A percentile compares a stretch with the other conserved stretches of the same genome.
These are phyloP conservation scores for Aspergillus costaricaensis DNA, from an alignment of 2,329 filamentous ascomycete genomes.

Conservation along the genomic window DNA sequence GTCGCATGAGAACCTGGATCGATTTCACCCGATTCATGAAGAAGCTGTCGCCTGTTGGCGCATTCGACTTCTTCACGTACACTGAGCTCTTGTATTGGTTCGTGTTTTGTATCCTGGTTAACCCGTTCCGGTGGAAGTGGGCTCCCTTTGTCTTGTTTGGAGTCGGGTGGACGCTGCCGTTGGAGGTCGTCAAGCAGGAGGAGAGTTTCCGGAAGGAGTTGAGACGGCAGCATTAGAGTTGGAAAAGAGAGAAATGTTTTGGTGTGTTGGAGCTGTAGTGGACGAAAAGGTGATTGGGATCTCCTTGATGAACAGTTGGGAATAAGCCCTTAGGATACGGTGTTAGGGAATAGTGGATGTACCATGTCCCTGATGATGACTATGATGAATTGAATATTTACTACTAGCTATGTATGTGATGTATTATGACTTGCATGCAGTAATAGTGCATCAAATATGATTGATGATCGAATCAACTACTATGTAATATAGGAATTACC, in stretches of 20 bases:
- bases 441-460: too few species aligned
- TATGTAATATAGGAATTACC: too few species aligned
- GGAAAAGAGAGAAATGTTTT: rapidly evolving
- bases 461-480: too few species aligned
- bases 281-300: too few species aligned
- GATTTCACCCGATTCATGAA: constrained; percentile 78
- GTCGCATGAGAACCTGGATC: constrained; percentile 84
- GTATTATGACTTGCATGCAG: too few species aligned
- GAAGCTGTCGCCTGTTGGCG: constrained; percentile 66
- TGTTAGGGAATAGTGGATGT: too few species aligned
- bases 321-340: too few species aligned
- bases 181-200: constrained; percentile 67
- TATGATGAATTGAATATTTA: too few species aligned
- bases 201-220: constrained; percentile 43
- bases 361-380: too few species aligned
- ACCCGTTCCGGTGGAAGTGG: constrained; percentile 92
- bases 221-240: constrained; percentile 26
- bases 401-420: too few species aligned
- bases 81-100: constrained; percentile 86
- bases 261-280: too few species aligned
- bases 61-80: constrained; percentile 90
- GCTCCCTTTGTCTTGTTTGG: constrained; percentile 79
- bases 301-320: too few species aligned
- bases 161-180: constrained; percentile 66
- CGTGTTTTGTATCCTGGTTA: constrained; percentile 72